phyloP scores from a whole-genome alignment of 2,329 filamentous ascomycete species.

The Purpureocillium takamizusanense region DNA sequence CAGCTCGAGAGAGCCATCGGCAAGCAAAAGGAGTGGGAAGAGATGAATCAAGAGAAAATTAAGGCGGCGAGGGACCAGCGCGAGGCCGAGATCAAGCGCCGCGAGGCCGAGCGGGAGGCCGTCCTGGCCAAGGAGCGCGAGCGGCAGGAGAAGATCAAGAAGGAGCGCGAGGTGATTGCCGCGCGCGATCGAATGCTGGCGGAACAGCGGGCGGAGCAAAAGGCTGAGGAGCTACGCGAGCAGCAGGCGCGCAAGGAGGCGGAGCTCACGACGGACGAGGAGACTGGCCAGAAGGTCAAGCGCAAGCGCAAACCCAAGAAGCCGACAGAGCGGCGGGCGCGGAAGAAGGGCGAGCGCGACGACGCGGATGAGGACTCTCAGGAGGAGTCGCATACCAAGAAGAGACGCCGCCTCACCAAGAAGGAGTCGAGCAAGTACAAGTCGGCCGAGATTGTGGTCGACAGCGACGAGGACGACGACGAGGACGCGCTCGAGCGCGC shows the following conservation, averaged over 20 bases:
- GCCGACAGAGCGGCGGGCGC: slow-evolving; percentile 44
- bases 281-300: slow-evolving; percentile 74
- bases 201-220: slow-evolving; percentile 40
- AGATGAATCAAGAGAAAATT: slow-evolving; percentile 83
- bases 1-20: slow-evolving; percentile 81
- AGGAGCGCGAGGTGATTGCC: slow-evolving; percentile 73
- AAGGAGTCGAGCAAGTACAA: slow-evolving; percentile 61
- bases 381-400: slow-evolving; percentile 43
- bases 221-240: slow-evolving; percentile 7
- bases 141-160: slow-evolving; percentile 70
- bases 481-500: slow-evolving; percentile 35
- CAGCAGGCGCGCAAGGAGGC: slow-evolving; percentile 42
- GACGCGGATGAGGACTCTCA: slow-evolving; percentile 32
- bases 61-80: slow-evolving; percentile 70
- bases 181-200: slow-evolving; percentile 67
- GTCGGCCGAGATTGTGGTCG: slow-evolving; percentile 73
- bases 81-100: slow-evolving; percentile 67
- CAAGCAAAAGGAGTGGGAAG: slow-evolving; percentile 83
- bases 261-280: slow-evolving; percentile 71
- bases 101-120: slow-evolving; percentile 67
- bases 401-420: slow-evolving; percentile 50
- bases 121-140: slow-evolving; percentile 62
- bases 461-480: slow-evolving; percentile 56
- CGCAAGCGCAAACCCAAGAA: slow-evolving; percentile 57
- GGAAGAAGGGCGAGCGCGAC: slow-evolving; percentile 32